phyloP scores from a whole-genome alignment of 2,329 filamentous ascomycete genomes.

The Diaporthe vaccinii region DNA sequence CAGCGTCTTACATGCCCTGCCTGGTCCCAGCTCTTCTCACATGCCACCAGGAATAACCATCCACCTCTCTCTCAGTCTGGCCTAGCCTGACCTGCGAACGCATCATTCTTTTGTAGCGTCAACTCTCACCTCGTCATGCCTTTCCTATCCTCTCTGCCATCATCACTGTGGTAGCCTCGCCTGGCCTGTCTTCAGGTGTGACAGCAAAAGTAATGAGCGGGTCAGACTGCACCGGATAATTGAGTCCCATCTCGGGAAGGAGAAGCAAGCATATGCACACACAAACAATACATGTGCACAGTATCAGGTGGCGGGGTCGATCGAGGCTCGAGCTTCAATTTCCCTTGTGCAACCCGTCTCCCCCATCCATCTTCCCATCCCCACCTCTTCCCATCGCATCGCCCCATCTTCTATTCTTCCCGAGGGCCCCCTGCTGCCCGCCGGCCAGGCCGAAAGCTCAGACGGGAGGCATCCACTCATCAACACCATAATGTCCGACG shows the following conservation, averaged over 20 bases:
- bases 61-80: not conserved
- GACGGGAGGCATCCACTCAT: conserved; percentile 3
- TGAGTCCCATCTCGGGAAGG: not conserved
- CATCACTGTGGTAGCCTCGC: not conserved
- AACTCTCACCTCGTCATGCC: not conserved
- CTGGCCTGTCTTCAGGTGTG: not conserved
- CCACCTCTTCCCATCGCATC: conserved; percentile 12
- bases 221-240: not conserved
- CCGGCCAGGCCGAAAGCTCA: conserved; percentile 22
- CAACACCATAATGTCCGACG: conserved; percentile 41
- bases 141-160: too few relatives aligned
- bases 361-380: conserved; percentile 6
- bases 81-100: not conserved
- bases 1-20: conserved; percentile 5
- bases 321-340: conserved; percentile 29
- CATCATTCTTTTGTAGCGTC: not conserved
- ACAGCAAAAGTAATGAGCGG: not conserved
- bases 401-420: conserved; percentile 15
- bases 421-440: conserved; percentile 7
- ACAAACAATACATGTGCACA: conserved; percentile 15
- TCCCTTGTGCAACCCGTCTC: conserved; percentile 14
- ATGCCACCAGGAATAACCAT: conserved; percentile 8
- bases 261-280: not conserved
- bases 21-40: conserved; percentile 15
- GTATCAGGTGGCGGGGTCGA: conserved; percentile 26